Evolutionary conservation across 176 grass and related monocot species (phyloP).

Genomic region (Alloteropsis semialata): DNA sequence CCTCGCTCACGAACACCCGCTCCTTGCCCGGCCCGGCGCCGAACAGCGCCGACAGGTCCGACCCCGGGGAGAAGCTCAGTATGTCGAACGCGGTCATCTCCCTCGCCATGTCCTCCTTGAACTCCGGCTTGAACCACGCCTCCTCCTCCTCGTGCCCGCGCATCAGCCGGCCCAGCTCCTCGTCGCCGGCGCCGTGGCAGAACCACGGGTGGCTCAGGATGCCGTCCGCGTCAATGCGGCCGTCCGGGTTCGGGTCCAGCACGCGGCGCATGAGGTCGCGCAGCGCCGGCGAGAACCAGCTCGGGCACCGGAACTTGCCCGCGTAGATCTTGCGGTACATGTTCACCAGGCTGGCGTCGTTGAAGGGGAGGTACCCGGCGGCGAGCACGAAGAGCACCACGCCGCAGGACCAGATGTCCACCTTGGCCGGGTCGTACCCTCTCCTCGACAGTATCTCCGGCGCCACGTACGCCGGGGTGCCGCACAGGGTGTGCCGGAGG

Average conservation of each 20-base stretch:
- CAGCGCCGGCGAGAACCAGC: conserved; percentile 64
- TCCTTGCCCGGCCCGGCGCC: conserved; percentile 35
- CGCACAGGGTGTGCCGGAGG: conserved; percentile 67
- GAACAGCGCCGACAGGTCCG: conserved; percentile 67
- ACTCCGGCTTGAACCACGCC: conserved; percentile 27
- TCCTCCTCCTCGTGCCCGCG: conserved; percentile 28
- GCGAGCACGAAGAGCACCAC: conserved; percentile 82
- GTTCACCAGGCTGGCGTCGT: conserved; percentile 74
- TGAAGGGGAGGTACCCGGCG: conserved; percentile 95
- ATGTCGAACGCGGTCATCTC: conserved; percentile 86
- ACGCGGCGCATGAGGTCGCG: conserved; percentile 54
- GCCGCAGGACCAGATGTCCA: conserved; percentile 90
- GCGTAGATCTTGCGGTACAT: conserved; percentile 94
- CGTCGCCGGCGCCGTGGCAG: conserved; percentile 23
- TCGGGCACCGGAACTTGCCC: conserved; percentile 63
- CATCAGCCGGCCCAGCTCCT: conserved; percentile 35
- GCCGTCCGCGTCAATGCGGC: conserved; percentile 53
- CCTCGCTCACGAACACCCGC: conserved; percentile 45
- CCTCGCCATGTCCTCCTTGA: conserved; percentile 24
- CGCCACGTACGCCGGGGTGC: conserved; percentile 80
- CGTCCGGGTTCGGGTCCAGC: conserved; percentile 65
- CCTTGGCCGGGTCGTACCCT: conserved; percentile 69
- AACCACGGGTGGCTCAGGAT: conserved; percentile 72
- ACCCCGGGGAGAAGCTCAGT: conserved; percentile 57
- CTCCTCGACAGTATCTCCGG: conserved; percentile 70